phyloP scores from a whole-genome alignment of 1,139 yeast genomes.

The Magnusiomyces fungicola region DNA sequence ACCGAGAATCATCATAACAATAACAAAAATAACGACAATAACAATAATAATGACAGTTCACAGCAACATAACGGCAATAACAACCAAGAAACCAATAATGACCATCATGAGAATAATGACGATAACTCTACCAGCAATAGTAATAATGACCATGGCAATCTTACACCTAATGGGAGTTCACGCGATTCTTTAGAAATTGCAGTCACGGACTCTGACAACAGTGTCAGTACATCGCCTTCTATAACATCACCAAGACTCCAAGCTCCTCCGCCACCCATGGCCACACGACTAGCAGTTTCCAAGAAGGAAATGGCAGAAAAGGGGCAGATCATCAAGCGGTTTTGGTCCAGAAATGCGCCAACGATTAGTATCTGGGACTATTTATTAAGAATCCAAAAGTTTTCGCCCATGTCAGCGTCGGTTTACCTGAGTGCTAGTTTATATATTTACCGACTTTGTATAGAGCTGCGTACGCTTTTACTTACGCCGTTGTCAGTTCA shows the following conservation, averaged over 20 bases:
- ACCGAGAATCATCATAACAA: background rate
- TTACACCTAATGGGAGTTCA: background rate
- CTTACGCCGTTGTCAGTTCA: conserved; percentile 41
- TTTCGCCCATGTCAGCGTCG: conserved; percentile 39
- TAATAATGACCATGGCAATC: background rate
- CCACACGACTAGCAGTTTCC: background rate
- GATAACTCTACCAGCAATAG: background rate
- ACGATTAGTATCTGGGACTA: conserved; percentile 34
- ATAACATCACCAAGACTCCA: background rate
- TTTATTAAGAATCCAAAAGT: conserved; percentile 37
- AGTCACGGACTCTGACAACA: background rate
- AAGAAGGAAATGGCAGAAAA: conserved; percentile 1
- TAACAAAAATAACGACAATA: background rate
- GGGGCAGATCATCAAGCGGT: conserved; percentile 26
- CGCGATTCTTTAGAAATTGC: background rate
- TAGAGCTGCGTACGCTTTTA: conserved; percentile 30
- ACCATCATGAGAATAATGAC: background rate
- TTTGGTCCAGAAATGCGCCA: conserved; percentile 36
- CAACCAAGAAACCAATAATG: background rate
- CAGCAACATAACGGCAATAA: background rate
- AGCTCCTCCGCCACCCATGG: background rate
- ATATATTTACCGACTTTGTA: conserved; percentile 33
- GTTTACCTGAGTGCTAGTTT: conserved; percentile 37
- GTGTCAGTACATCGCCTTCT: background rate
- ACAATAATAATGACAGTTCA: background rate